A percentile compares a stretch with the other conserved stretches of the same genome.
These are phyloP conservation scores for Hygrophorus pudorinus DNA, from an alignment of 768 basidiomycete genomes.

Conservation along the genomic window DNA sequence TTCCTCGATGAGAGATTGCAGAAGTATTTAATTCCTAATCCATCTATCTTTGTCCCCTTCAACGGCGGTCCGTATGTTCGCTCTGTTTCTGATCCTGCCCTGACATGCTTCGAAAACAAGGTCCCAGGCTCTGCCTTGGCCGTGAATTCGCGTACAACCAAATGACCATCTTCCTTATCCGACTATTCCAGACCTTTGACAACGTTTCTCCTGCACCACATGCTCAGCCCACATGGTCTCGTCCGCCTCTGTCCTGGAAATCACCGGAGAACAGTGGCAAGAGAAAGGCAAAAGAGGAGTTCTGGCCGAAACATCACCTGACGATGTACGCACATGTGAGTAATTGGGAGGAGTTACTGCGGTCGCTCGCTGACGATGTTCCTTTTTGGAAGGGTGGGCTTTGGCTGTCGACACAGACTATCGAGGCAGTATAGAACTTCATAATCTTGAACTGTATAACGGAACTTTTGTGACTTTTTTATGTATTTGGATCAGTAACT, in stretches of 20 bases:
- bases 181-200: constrained; percentile 34
- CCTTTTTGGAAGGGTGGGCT: too few relatives aligned
- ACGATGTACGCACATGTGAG: constrained; percentile 17
- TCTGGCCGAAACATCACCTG: constrained; percentile 8
- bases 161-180: constrained; percentile 36
- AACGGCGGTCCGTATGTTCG: constrained; percentile 41
- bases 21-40: constrained; percentile 45
- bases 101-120: constrained; percentile 28
- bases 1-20: constrained; percentile 52
- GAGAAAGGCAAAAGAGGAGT: constrained; percentile 24
- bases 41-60: constrained; percentile 46
- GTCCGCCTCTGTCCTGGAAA: constrained; percentile 29
- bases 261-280: constrained; percentile 10
- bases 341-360: neutral
- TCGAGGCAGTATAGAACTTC: too few relatives aligned
- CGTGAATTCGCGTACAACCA: constrained; percentile 43
- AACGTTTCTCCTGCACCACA: constrained; percentile 26
- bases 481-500: too few relatives aligned
- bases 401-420: too few relatives aligned
- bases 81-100: constrained; percentile 17
- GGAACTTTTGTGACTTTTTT: too few relatives aligned
- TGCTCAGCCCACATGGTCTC: constrained; percentile 22
- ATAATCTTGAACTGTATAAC: neutral
- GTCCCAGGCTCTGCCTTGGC: constrained; percentile 9
- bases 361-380: too few relatives aligned